These are phyloP conservation scores for Metschnikowia henanensis DNA, from an alignment of 805 yeast genomes.

Conservation along the genomic window DNA sequence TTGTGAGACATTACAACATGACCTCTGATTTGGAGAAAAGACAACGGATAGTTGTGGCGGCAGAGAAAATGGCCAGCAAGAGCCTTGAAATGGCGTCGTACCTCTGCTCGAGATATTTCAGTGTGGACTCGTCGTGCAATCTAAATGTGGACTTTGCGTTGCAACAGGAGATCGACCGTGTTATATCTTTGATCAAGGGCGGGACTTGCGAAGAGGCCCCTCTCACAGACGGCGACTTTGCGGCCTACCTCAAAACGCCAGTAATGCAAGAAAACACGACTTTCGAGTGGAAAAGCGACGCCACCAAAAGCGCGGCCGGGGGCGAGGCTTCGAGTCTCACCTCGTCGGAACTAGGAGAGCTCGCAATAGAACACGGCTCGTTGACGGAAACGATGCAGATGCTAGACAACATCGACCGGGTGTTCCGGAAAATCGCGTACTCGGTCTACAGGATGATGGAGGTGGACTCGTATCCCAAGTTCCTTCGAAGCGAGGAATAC, in stretches of 20 bases:
- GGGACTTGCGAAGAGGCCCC: constrained; percentile 1
- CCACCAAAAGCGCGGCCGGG: neutral
- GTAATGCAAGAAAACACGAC: constrained; percentile 6
- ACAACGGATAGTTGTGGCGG: constrained; percentile 11
- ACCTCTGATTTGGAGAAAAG: constrained; percentile 18
- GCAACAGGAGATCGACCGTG: constrained; percentile 42
- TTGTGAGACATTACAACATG: constrained; percentile 19
- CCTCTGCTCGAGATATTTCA: constrained; percentile 64
- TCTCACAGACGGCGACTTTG: constrained; percentile 10
- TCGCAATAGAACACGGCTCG: neutral
- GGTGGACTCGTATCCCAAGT: constrained; percentile 72
- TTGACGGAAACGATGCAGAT: constrained; percentile 9
- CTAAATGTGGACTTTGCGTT: constrained; percentile 64
- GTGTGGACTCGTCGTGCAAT: constrained; percentile 65
- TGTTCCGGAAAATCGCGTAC: constrained; percentile 48
- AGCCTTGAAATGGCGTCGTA: constrained; percentile 62
- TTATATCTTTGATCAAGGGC: constrained; percentile 23
- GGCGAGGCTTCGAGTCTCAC: constrained; percentile 4
- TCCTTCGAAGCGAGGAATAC: constrained; percentile 37
- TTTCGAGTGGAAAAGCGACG: constrained; percentile 4
- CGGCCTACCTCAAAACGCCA: constrained; percentile 17
- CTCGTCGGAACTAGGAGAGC: constrained; percentile 6
- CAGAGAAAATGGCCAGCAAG: constrained; percentile 44
- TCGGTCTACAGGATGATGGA: constrained; percentile 63
- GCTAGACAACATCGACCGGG: constrained; percentile 19